A percentile compares a stretch with the other conserved stretches of the same genome.
phyloP scores from a whole-genome alignment of 192 early-diverging fungal species.

The Backusella morwellensis region DNA sequence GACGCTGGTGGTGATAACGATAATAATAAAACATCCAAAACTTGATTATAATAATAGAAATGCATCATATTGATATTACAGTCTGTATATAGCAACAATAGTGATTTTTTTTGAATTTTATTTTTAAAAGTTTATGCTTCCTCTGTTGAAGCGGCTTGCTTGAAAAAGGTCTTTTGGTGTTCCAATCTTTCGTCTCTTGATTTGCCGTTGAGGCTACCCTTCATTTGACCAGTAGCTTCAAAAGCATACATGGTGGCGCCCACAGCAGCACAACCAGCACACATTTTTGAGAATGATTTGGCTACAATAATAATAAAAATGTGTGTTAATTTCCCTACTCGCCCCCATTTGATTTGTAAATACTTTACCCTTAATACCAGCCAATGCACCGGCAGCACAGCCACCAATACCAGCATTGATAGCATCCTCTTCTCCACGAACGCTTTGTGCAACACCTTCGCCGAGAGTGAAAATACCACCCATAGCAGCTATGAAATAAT shows the following conservation, averaged over 20 bases:
- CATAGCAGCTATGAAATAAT: conserved; percentile 61
- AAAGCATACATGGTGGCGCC: conserved; percentile 65
- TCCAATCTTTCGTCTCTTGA: conserved; percentile 40
- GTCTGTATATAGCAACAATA: neutral
- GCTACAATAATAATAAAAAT: conserved; percentile 16
- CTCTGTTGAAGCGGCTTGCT: conserved; percentile 5
- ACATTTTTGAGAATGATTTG: conserved; percentile 60
- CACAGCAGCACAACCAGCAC: conserved; percentile 61
- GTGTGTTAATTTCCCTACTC: neutral
- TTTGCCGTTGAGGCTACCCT: conserved; percentile 46
- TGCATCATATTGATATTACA: neutral
- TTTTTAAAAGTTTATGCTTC: conserved; percentile 2
- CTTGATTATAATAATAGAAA: neutral
- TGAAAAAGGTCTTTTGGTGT: conserved; percentile 45
- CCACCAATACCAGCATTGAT: conserved; percentile 70
- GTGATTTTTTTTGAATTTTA: neutral
- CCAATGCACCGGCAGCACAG: conserved; percentile 69
- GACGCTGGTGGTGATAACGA: neutral
- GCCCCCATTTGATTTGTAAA: neutral
- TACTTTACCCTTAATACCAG: conserved; percentile 50
- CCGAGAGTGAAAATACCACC: conserved; percentile 76
- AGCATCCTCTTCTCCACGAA: conserved; percentile 69
- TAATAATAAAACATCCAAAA: neutral
- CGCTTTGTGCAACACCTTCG: conserved; percentile 51
- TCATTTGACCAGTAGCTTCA: conserved; percentile 60